Evolutionary conservation across 1,284 basidiomycete genomes (phyloP).

Genomic region (Sporisorium graminicola): DNA sequence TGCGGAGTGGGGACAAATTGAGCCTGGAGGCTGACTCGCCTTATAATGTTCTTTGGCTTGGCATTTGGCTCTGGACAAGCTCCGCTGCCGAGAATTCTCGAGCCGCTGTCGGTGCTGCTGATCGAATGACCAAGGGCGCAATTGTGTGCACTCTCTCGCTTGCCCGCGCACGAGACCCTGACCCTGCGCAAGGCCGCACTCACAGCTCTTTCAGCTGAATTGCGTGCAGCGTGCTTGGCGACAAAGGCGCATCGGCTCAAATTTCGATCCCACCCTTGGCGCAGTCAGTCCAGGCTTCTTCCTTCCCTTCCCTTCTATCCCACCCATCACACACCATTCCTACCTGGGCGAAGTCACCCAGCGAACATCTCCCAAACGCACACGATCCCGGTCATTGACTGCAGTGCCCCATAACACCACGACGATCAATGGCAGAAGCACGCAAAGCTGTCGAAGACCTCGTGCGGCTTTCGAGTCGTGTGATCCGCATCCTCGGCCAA

Average conservation of each 20-base stretch:
- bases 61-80: not conserved
- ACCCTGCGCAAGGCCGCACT: not conserved
- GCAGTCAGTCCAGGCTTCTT: not conserved
- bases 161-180: conserved; percentile 5
- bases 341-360: too few species aligned
- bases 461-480: conserved; percentile 43
- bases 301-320: not conserved
- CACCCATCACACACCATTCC: not conserved
- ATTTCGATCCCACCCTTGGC: not conserved
- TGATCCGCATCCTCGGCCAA: conserved; percentile 74
- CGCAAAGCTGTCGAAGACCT: conserved; percentile 47
- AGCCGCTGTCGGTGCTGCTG: not conserved
- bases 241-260: not conserved
- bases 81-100: conserved; percentile 6
- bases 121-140: not conserved
- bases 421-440: conserved; percentile 48
- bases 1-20: conserved; percentile 10
- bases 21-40: not conserved
- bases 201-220: too few species aligned
- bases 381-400: too few species aligned
- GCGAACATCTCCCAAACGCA: not conserved
- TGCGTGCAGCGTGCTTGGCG: not conserved
- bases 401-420: too few species aligned
- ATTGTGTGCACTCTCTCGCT: not conserved
- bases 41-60: conserved; percentile 10